These are phyloP conservation scores for Leucogyrophana mollusca DNA, from an alignment of 768 basidiomycete species.

Conservation along the genomic window DNA sequence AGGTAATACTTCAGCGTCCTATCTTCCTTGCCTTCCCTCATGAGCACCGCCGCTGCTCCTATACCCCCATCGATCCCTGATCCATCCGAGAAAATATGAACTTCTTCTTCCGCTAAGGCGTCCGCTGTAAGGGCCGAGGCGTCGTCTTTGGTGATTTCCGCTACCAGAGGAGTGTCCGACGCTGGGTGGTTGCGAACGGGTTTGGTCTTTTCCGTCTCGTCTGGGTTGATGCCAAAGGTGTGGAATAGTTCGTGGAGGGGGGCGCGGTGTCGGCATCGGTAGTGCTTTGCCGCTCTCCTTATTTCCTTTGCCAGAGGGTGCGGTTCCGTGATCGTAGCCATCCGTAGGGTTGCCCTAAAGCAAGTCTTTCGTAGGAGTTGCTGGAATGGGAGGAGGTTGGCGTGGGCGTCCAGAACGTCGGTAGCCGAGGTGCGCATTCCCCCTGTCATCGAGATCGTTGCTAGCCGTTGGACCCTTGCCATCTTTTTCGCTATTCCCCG, in stretches of 20 bases:
- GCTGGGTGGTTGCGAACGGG: no score
- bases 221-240: neutral
- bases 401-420: conserved; percentile 16
- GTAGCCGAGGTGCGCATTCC: conserved; percentile 12
- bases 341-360: conserved; percentile 1
- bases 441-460: conserved; percentile 9
- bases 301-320: no score
- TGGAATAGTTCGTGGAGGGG: neutral
- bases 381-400: conserved; percentile 14
- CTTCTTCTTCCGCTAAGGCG: neutral
- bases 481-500: conserved; percentile 4
- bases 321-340: conserved; percentile 5
- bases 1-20: conserved; percentile 2
- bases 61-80: conserved; percentile 15
- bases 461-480: neutral
- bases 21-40: neutral
- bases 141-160: no score
- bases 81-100: conserved; percentile 20
- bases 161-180: no score
- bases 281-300: neutral
- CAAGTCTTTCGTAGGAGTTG: conserved; percentile 4
- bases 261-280: neutral
- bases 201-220: no score
- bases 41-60: conserved; percentile 19
- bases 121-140: no score